phyloP scores from a whole-genome alignment of 805 yeast species.

The Teunomyces funiuensis region DNA sequence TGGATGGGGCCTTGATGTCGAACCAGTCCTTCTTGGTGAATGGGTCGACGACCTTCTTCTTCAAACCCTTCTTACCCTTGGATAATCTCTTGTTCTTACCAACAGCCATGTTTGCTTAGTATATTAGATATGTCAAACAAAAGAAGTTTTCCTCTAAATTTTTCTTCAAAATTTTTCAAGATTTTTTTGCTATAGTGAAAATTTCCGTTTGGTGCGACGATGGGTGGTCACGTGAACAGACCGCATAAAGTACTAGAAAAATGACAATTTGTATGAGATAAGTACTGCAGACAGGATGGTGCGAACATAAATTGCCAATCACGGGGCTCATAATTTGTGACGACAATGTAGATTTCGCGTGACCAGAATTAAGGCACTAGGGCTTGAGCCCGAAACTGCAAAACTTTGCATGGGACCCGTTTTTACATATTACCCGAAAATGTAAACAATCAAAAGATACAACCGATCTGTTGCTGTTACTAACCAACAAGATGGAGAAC shows the following conservation, averaged over 20 bases:
- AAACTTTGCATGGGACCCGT: neutral
- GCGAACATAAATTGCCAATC: neutral
- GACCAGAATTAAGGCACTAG: neutral
- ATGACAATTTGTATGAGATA: no score
- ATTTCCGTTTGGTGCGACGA: neutral
- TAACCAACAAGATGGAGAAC: slow-evolving; percentile 9
- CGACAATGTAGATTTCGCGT: neutral
- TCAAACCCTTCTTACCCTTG: slow-evolving; percentile 93
- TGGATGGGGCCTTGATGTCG: slow-evolving; percentile 98
- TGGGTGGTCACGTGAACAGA: slow-evolving; percentile 1
- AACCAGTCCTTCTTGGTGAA: slow-evolving; percentile 99
- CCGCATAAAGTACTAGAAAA: neutral
- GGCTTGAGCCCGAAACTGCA: slow-evolving; percentile 3
- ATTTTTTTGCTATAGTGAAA: slow-evolving; percentile 5
- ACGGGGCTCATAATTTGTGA: neutral
- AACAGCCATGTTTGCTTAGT: slow-evolving; percentile 50
- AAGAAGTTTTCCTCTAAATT: slow-evolving; percentile 8
- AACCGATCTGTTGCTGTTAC: neutral
- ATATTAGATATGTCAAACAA: slow-evolving; percentile 10
- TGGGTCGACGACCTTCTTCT: slow-evolving; percentile 99
- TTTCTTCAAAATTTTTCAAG: slow-evolving; percentile 9
- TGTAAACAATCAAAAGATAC: slow-evolving; percentile 1
- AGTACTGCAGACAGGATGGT: neutral
- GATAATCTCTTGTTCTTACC: slow-evolving; percentile 89
- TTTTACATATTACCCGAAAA: neutral